Base-by-base conservation (phyloP, 345 rosid genomes). In the Citrus sp. region DNA sequence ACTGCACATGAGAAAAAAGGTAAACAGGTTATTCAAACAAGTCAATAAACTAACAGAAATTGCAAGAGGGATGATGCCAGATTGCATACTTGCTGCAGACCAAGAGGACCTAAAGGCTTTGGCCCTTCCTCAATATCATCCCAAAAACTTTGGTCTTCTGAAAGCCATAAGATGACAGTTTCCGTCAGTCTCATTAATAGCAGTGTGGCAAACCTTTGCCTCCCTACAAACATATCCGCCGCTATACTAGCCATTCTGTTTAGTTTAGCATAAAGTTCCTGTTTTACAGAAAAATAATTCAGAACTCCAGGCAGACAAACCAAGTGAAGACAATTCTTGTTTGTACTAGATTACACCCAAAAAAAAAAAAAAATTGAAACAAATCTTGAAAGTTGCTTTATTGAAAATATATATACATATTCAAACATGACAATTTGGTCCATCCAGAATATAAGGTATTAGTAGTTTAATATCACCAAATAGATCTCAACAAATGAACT, bases 111-210 rank as follows among this genome's bases (percentile, higher is more conserved):
- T 80, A 97, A 82, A 58, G 97, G 91, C 87, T 89, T 89, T 62
- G 97, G 98, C 67, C 99, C 99, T 72, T 93, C 97, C 84, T 93
- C 98, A 64, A 97, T 94, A 76, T 97, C 99, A 84, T 92, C 98
- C 99, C 99, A 97, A 78, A 97, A 97, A 80, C 90, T 94, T 84
- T 97, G 98, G 80, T 97, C 99, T 75, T 89, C 93, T 1, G 96
- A 94, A 63, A 97, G 97, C 98, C 97, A 97, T 79, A 97, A 77
- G 82, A 97, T 88, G 80, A 94, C 93, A 67, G 99, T 94, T 86
- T 97, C 99, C 59, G 98, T 97, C 62, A 97, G 88, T 85, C 98
- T 88, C 98, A 94, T 94, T 88, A 97, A 82, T 73, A 97, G 85
- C 79, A 89, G 82, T 30, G 94, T 97, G 28, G 98, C 97, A 80